These are phyloP conservation scores for Fusarium palustre DNA, from an alignment of 2,329 filamentous ascomycete species.

Conservation along the genomic window DNA sequence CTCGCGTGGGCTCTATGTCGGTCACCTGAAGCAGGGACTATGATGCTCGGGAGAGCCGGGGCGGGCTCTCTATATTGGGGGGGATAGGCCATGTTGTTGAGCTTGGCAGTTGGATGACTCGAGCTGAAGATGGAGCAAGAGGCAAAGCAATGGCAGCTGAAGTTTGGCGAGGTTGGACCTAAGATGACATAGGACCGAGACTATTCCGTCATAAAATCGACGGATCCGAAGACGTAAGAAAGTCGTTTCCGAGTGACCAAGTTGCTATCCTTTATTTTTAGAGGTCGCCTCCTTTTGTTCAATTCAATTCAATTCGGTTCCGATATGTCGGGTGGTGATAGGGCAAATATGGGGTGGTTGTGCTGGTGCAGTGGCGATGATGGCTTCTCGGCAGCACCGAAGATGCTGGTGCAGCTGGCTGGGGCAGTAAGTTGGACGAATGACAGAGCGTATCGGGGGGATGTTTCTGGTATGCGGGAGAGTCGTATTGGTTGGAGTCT, in stretches of 20 bases:
- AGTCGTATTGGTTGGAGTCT: constrained; percentile 8
- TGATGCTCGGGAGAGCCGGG: constrained; percentile 54
- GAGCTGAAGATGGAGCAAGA: constrained; percentile 46
- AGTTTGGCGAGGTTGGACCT: constrained; percentile 36
- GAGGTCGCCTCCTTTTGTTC: constrained; percentile 23
- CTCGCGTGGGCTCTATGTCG: constrained; percentile 46
- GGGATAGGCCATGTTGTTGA: constrained; percentile 53
- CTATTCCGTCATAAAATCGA: constrained; percentile 45
- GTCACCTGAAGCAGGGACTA: constrained; percentile 48
- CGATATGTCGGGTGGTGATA: constrained; percentile 31
- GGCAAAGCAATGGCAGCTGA: constrained; percentile 46
- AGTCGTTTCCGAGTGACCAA: constrained; percentile 16
- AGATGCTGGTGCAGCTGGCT: constrained; percentile 44
- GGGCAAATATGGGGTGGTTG: constrained; percentile 39
- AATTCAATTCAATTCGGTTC: background rate
- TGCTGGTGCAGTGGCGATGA: constrained; percentile 39
- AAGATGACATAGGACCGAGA: constrained; percentile 41
- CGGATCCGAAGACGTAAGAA: constrained; percentile 20
- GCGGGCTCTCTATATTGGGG: constrained; percentile 53
- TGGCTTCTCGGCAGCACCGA: constrained; percentile 42
- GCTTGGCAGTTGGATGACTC: constrained; percentile 36
- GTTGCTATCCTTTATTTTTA: constrained; percentile 6
- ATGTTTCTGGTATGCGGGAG: background rate
- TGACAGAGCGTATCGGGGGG: constrained; percentile 34
- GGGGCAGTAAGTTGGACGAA: constrained; percentile 36